phyloP scores from a whole-genome alignment of 164 flowering plant species.

The Akebia trifoliata region DNA sequence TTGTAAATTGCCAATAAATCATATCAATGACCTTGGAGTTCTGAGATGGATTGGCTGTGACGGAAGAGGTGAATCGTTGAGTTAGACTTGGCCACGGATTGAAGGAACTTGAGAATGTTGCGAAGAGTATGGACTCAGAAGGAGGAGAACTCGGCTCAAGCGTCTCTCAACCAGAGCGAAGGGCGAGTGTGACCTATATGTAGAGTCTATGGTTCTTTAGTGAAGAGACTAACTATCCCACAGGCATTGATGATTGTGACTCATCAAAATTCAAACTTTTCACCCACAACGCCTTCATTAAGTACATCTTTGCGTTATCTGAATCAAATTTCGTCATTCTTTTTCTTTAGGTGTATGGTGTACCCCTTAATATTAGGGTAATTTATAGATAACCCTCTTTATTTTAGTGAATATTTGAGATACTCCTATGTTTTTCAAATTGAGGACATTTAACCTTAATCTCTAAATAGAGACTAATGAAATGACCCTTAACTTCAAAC shows the following conservation, averaged over 20 bases:
- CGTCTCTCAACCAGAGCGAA: slow-evolving; percentile 81
- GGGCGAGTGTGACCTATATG: slow-evolving; percentile 84
- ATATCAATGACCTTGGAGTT: slow-evolving; percentile 94
- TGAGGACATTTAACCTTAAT: too few relatives aligned
- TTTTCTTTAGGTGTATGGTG: too few relatives aligned
- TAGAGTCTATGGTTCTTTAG: slow-evolving; percentile 53
- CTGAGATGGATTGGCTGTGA: slow-evolving; percentile 56
- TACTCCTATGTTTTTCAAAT: too few relatives aligned
- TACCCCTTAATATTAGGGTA: too few relatives aligned
- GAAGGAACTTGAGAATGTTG: slow-evolving; percentile 69
- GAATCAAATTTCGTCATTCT: too few relatives aligned
- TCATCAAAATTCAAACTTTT: slow-evolving; percentile 19
- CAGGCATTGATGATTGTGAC: slow-evolving; percentile 27
- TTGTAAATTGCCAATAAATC: too few relatives aligned
- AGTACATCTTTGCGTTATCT: slow-evolving; percentile 46
- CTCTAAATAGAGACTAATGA: too few relatives aligned
- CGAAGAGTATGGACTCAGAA: slow-evolving; percentile 85
- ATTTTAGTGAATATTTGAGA: too few relatives aligned
- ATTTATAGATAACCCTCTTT: too few relatives aligned
- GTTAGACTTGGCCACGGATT: slow-evolving; percentile 73
- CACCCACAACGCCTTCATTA: slow-evolving; percentile 64
- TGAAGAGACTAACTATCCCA: slow-evolving; percentile 55
- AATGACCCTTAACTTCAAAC: too few relatives aligned
- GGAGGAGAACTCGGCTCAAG: slow-evolving; percentile 89
- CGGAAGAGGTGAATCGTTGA: slow-evolving; percentile 61